A percentile compares a stretch with the other conserved stretches of the same genome.
Evolutionary conservation across 371 early-diverging fungal species (phyloP).

Genomic region (Apophysomyces ossiformis): DNA sequence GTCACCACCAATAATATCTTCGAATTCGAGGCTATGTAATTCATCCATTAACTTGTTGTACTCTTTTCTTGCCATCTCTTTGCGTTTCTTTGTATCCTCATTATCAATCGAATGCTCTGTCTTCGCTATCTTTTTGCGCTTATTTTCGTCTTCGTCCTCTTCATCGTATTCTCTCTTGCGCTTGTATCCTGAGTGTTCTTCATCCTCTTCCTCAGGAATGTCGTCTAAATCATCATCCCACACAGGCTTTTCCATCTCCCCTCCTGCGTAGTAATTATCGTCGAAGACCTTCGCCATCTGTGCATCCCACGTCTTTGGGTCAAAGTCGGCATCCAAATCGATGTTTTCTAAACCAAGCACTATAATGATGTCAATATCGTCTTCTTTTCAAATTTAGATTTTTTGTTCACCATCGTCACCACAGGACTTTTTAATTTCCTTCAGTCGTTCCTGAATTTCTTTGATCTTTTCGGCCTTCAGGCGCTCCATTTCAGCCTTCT

Average conservation of each 20-base stretch:
- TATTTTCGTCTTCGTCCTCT: constrained; percentile 40
- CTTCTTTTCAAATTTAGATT: neutral
- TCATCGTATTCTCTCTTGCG: constrained; percentile 36
- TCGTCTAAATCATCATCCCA: constrained; percentile 85
- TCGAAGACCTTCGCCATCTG: constrained; percentile 83
- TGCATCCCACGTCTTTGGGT: constrained; percentile 80
- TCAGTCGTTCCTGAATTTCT: constrained; percentile 78
- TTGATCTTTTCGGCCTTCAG: constrained; percentile 88
- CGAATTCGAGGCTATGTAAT: constrained; percentile 90
- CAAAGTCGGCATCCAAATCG: constrained; percentile 91
- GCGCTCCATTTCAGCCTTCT: constrained; percentile 85
- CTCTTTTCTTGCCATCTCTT: constrained; percentile 28
- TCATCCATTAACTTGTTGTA: constrained; percentile 80
- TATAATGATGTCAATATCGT: constrained; percentile 16
- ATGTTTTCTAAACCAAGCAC: constrained; percentile 74
- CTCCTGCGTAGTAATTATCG: constrained; percentile 69
- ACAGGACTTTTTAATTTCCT: constrained; percentile 84
- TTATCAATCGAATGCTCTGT: constrained; percentile 26
- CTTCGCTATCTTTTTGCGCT: constrained; percentile 21
- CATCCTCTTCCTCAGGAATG: constrained; percentile 69
- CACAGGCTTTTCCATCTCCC: constrained; percentile 71
- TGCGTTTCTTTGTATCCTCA: constrained; percentile 34
- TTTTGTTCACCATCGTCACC: constrained; percentile 63
- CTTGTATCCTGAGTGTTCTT: constrained; percentile 44
- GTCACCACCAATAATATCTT: constrained; percentile 92